These are phyloP conservation scores for Candida krabiensis DNA, from an alignment of 805 yeast genomes.

Conservation along the genomic window DNA sequence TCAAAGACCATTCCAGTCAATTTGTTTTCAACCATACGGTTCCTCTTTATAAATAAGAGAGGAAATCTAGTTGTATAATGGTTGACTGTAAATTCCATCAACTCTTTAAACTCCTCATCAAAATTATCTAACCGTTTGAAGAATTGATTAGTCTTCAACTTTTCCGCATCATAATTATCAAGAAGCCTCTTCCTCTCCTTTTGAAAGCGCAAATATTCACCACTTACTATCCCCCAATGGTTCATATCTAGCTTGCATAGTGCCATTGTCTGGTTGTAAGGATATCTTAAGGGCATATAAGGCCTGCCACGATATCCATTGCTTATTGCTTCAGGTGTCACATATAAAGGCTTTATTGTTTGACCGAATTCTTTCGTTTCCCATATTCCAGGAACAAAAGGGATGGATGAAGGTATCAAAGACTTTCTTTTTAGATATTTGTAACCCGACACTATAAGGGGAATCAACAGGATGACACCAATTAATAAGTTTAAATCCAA, in stretches of 20 bases:
- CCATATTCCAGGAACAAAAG: background rate
- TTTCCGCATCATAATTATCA: constrained; percentile 37
- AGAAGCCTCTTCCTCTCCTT: constrained; percentile 41
- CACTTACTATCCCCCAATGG: constrained; percentile 52
- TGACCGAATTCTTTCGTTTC: constrained; percentile 13
- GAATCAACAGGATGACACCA: constrained; percentile 12
- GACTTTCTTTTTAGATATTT: constrained; percentile 1
- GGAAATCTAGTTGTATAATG: constrained; percentile 48
- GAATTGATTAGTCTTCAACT: constrained; percentile 37
- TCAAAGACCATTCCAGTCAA: constrained; percentile 44
- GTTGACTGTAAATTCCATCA: constrained; percentile 41
- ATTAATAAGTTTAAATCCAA: constrained; percentile 6
- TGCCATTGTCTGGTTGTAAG: constrained; percentile 55
- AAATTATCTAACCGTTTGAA: constrained; percentile 36
- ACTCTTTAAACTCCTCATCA: constrained; percentile 41
- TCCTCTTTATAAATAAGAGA: constrained; percentile 36
- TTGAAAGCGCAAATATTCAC: constrained; percentile 43
- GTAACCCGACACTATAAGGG: constrained; percentile 10
- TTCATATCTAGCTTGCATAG: constrained; percentile 48
- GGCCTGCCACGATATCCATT: constrained; percentile 38
- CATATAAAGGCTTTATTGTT: constrained; percentile 14
- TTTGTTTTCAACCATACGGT: constrained; percentile 40
- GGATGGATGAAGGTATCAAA: too few species aligned
- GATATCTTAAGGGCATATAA: constrained; percentile 56
- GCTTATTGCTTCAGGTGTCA: constrained; percentile 19